phyloP scores from a whole-genome alignment of 176 grass and related monocot species.

The Typha latifolia region DNA sequence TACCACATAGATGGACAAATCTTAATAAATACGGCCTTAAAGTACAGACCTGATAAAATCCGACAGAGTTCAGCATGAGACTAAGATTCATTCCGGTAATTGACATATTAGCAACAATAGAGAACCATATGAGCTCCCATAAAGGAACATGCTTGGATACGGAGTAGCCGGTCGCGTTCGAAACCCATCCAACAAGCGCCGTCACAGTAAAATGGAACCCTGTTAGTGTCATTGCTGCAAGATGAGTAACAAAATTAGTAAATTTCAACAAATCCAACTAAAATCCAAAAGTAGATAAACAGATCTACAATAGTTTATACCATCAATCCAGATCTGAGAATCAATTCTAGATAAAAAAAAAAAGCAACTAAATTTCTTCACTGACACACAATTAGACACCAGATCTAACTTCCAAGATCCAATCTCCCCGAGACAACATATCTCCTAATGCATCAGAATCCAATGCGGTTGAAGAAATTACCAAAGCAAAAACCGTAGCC shows the following conservation, averaged over 20 bases:
- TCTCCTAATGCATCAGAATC: background rate
- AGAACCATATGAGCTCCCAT: constrained; percentile 95
- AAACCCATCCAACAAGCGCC: constrained; percentile 83
- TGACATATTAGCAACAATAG: constrained; percentile 82
- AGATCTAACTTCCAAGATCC: background rate
- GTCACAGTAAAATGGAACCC: constrained; percentile 92
- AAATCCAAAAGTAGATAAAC: background rate
- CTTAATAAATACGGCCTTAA: background rate
- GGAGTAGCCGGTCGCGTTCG: constrained; percentile 78
- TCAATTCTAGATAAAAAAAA: background rate
- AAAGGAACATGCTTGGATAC: constrained; percentile 77
- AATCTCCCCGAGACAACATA: background rate
- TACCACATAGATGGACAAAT: background rate
- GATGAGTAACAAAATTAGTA: background rate
- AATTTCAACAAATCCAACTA: background rate
- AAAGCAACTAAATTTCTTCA: too few species aligned
- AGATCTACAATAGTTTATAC: too few species aligned
- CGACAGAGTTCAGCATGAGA: constrained; percentile 92
- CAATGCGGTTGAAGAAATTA: constrained; percentile 13
- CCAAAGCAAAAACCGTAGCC: constrained; percentile 89
- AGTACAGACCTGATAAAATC: constrained; percentile 66
- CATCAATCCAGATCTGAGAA: background rate
- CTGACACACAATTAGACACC: background rate
- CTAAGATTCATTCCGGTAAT: constrained; percentile 96
- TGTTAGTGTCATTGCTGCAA: constrained; percentile 79